Conservation (phyloP, 2,329 filamentous ascomycete species). For the Stachybotrys chlorohalonatus region DNA sequence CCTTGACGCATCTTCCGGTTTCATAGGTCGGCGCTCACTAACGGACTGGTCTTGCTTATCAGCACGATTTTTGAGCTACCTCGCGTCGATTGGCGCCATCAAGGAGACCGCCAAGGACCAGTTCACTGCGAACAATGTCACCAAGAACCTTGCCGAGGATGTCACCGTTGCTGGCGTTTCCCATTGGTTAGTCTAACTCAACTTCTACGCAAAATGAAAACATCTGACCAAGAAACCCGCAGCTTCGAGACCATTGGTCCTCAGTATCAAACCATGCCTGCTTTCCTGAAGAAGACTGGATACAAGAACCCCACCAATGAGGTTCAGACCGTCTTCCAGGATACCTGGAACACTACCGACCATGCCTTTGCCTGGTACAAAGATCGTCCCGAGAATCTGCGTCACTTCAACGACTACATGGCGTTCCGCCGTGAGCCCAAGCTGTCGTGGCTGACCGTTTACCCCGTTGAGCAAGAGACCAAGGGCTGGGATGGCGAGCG, state of each 20-base stretch:
- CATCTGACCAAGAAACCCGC: not conserved
- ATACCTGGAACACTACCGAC: constrained; percentile 1
- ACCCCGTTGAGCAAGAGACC: constrained; percentile 8
- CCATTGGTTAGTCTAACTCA: not conserved
- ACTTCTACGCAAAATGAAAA: not conserved
- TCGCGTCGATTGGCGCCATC: not conserved
- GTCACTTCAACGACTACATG: constrained; percentile 13
- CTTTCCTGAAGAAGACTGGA: constrained; percentile 5
- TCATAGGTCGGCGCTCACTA: not conserved
- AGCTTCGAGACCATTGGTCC: constrained; percentile 4
- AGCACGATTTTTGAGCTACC: not conserved
- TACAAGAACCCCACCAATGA: constrained; percentile 9
- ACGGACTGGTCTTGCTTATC: not conserved
- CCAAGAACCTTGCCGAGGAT: constrained; percentile 1
- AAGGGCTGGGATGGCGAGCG: not conserved
- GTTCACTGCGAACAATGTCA: constrained; percentile 1
- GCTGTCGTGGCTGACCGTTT: constrained; percentile 10
- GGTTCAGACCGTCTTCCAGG: constrained; percentile 9
- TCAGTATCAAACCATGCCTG: constrained; percentile 5
- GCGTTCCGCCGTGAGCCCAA: constrained; percentile 7
- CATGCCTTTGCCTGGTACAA: constrained; percentile 1
- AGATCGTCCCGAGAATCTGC: constrained; percentile 4
- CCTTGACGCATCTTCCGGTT: not conserved
- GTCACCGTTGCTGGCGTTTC: not conserved
- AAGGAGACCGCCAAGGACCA: not conserved